These are phyloP conservation scores for Lepidium africanum DNA, from an alignment of 345 rosid species.

Conservation along the genomic window DNA sequence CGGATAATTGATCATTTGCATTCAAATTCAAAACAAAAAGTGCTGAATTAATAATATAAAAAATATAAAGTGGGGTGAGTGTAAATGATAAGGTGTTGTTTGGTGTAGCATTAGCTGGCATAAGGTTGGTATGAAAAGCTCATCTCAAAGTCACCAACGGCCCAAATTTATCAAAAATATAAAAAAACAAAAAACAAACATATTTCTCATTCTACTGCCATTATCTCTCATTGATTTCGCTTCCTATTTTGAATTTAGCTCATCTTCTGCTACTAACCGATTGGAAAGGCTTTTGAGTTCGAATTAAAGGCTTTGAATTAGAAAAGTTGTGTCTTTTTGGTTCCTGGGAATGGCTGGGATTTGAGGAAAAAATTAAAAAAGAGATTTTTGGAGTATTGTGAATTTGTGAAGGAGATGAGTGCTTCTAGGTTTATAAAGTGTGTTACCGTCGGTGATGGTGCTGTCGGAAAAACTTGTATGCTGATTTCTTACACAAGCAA, in stretches of 20 bases:
- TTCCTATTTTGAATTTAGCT: conserved; percentile 4
- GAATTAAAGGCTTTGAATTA: neutral
- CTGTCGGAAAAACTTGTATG: conserved; percentile 94
- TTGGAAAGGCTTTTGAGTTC: neutral
- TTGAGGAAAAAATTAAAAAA: neutral
- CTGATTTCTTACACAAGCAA: conserved; percentile 95
- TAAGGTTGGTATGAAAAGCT: conserved; percentile 16
- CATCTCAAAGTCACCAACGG: conserved; percentile 28
- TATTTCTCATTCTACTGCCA: neutral
- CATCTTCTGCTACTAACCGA: neutral
- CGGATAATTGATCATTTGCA: neutral
- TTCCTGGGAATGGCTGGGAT: conserved; percentile 19
- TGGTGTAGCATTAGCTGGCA: conserved; percentile 29
- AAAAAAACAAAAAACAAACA: neutral
- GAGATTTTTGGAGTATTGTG: neutral
- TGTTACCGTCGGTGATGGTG: conserved; percentile 96
- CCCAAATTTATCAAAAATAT: neutral
- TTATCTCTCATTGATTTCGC: conserved; percentile 13
- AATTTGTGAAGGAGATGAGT: conserved; percentile 44
- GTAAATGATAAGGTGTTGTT: conserved; percentile 27
- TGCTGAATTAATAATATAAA: neutral
- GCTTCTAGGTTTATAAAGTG: conserved; percentile 97
- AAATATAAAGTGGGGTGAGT: conserved; percentile 18
- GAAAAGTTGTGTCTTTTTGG: conserved; percentile 1
- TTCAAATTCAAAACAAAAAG: conserved; percentile 13